A percentile compares a stretch with the other conserved stretches of the same genome.
Evolutionary conservation across 306 rosid species (phyloP).

Genomic region (Fragaria nilgerrensis): DNA sequence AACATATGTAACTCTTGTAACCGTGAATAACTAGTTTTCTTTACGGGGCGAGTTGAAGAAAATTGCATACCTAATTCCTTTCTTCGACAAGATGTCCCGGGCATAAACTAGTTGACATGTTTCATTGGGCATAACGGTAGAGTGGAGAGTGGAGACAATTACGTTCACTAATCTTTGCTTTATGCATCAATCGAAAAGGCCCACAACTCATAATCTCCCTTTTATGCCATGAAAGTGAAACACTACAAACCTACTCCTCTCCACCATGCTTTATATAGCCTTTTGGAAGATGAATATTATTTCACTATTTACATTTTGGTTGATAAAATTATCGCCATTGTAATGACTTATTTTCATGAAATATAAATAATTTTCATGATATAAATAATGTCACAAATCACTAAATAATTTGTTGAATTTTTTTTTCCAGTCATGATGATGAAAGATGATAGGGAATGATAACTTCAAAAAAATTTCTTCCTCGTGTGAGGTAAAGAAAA

Average conservation of each 20-base stretch:
- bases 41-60: neutral
- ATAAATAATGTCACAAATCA: too few species aligned
- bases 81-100: neutral
- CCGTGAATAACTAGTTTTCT: too few species aligned
- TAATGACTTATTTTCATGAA: too few species aligned
- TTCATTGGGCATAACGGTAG: neutral
- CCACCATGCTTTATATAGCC: neutral
- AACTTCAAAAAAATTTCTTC: neutral
- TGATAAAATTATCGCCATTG: neutral
- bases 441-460: neutral
- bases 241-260: conserved; percentile 3
- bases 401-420: too few species aligned
- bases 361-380: too few species aligned
- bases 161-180: neutral
- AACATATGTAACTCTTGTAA: too few species aligned
- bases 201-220: neutral
- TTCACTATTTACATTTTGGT: neutral
- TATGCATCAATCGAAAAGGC: neutral
- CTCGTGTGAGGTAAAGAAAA: neutral
- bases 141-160: neutral
- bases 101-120: neutral
- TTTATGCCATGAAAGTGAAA: neutral
- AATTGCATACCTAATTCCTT: neutral
- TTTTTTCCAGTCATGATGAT: neutral
- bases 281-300: neutral